Evolutionary conservation across 2,329 filamentous ascomycete species (phyloP).

Genomic region (Phaeophleospora eucalypticola): DNA sequence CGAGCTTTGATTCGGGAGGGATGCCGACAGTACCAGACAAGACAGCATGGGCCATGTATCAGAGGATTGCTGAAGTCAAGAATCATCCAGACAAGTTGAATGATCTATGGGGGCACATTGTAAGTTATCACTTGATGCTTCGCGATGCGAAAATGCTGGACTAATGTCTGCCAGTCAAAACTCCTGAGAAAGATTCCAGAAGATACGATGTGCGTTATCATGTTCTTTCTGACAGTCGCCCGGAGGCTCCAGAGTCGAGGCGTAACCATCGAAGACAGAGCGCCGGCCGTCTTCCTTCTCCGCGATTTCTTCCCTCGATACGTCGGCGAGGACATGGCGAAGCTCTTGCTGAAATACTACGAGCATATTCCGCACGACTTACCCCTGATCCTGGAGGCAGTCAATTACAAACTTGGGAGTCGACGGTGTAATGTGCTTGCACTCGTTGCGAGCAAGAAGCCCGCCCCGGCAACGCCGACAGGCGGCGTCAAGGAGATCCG

Average conservation of each 20-base stretch:
- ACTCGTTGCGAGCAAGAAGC: neutral
- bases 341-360: slow-evolving; percentile 13
- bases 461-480: neutral
- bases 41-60: slow-evolving; percentile 9
- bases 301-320: slow-evolving; percentile 12
- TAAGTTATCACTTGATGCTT: too few relatives aligned
- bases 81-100: slow-evolving; percentile 6
- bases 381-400: slow-evolving; percentile 8
- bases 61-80: slow-evolving; percentile 9
- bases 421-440: slow-evolving; percentile 5
- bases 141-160: too few relatives aligned
- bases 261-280: slow-evolving; percentile 11
- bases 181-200: slow-evolving; percentile 16
- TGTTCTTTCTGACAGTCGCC: slow-evolving; percentile 16
- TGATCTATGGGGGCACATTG: slow-evolving; percentile 9
- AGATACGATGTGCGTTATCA: slow-evolving; percentile 12
- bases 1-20: slow-evolving; percentile 2
- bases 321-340: slow-evolving; percentile 9
- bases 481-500: neutral
- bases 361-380: slow-evolving; percentile 15
- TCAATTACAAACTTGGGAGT: slow-evolving; percentile 13
- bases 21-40: slow-evolving; percentile 4
- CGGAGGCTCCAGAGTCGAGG: slow-evolving; percentile 8
- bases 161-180: too few relatives aligned
- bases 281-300: slow-evolving; percentile 13